Conservation (phyloP, 2,329 filamentous ascomycete genomes). For the Colletotrichum eremochloae region DNA sequence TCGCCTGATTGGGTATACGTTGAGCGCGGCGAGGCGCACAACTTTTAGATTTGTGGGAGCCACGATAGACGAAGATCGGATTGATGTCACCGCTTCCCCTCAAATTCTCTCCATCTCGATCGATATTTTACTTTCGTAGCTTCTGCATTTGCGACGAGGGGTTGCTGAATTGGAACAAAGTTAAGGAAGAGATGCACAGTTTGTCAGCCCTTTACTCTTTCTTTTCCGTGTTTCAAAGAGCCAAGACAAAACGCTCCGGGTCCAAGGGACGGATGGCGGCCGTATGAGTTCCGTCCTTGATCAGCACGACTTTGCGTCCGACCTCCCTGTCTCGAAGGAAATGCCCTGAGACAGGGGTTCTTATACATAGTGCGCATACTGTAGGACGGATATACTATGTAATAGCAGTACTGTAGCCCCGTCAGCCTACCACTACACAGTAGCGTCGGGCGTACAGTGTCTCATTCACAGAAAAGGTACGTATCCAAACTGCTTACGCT, state of each 20-base stretch:
- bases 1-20: not conserved
- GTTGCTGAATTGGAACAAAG: not conserved
- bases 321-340: not conserved
- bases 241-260: slow-evolving; percentile 40
- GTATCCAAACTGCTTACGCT: not conserved
- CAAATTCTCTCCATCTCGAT: slow-evolving; percentile 16
- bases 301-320: slow-evolving; percentile 11
- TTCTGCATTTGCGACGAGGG: not conserved
- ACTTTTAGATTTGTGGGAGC: slow-evolving; percentile 27
- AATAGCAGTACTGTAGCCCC: slow-evolving; percentile 3
- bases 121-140: not conserved
- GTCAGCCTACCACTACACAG: not conserved
- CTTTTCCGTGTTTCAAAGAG: slow-evolving; percentile 33
- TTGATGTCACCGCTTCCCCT: slow-evolving; percentile 16
- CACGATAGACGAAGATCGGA: slow-evolving; percentile 4
- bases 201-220: slow-evolving; percentile 22
- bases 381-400: too few relatives aligned
- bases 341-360: too few relatives aligned
- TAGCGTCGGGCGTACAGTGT: slow-evolving; percentile 35
- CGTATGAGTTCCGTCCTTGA: slow-evolving; percentile 25
- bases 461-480: not conserved
- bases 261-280: slow-evolving; percentile 26
- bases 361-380: too few relatives aligned
- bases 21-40: not conserved
- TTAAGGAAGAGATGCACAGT: not conserved